Evolutionary conservation across 495 filamentous ascomycete genomes (phyloP).

Genomic region (Podospora pseudocomata): DNA sequence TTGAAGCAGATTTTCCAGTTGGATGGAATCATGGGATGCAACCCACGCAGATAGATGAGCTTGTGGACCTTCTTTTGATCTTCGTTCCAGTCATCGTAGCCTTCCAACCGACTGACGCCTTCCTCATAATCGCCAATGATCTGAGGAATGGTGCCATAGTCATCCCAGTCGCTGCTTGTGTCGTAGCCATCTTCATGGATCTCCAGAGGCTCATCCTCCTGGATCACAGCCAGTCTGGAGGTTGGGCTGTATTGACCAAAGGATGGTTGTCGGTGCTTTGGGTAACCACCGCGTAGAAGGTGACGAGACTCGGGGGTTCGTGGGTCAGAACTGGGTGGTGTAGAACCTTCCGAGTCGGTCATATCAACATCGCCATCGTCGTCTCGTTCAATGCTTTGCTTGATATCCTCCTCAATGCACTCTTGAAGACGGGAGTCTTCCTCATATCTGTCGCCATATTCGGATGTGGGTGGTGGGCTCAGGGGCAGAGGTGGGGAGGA

Average conservation of each 20-base stretch:
- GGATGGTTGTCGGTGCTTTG: neutral
- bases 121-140: constrained; percentile 22
- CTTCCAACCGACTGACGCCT: constrained; percentile 19
- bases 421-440: constrained; percentile 4
- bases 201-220: neutral
- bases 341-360: neutral
- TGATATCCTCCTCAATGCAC: neutral
- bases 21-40: constrained; percentile 34
- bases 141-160: constrained; percentile 21
- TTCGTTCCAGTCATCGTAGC: constrained; percentile 26
- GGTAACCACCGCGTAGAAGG: neutral
- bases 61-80: constrained; percentile 30
- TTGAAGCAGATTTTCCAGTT: constrained; percentile 28
- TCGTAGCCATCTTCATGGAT: constrained; percentile 16
- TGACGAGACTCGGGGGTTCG: neutral
- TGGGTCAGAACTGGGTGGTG: too few relatives aligned
- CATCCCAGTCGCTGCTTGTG: constrained; percentile 30
- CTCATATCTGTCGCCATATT: neutral
- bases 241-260: neutral
- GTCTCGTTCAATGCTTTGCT: neutral
- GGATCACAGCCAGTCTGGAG: neutral
- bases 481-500: neutral
- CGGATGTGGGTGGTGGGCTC: neutral
- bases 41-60: constrained; percentile 30
- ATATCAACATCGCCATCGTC: neutral